Evolutionary conservation across 73 alveolate species (phyloP).

Genomic region (Durusdinium trenchii): DNA sequence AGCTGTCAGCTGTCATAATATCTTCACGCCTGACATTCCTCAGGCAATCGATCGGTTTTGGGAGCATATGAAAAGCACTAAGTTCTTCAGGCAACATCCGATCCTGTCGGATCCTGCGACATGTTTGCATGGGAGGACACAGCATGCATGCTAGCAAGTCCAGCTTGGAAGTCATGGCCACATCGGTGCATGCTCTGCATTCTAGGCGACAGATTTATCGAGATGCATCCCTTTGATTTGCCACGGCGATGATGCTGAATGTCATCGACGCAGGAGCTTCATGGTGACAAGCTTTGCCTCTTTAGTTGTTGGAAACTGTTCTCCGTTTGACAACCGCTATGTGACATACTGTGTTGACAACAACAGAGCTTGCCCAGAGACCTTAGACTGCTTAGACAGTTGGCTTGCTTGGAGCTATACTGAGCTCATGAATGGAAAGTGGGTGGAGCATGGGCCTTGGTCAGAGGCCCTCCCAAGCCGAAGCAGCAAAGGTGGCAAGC

Average conservation of each 20-base stretch:
- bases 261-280: background rate
- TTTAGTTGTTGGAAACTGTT: background rate
- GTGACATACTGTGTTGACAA: background rate
- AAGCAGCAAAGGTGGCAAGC: background rate
- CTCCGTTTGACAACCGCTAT: background rate
- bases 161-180: too few relatives aligned
- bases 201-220: background rate
- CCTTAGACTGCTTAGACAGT: background rate
- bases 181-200: too few relatives aligned
- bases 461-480: background rate
- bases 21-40: too few relatives aligned
- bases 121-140: too few relatives aligned
- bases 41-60: constrained; percentile 20
- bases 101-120: constrained; percentile 1
- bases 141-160: too few relatives aligned
- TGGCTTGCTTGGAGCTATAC: constrained; percentile 13
- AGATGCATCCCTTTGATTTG: background rate
- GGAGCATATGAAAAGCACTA: background rate
- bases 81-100: constrained; percentile 12
- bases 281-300: background rate
- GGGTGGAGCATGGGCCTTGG: constrained; percentile 4
- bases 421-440: background rate
- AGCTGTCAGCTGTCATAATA: too few relatives aligned
- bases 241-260: constrained; percentile 26
- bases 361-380: background rate